phyloP scores from a whole-genome alignment of 176 grass and related monocot species.

The Leersia perrieri region DNA sequence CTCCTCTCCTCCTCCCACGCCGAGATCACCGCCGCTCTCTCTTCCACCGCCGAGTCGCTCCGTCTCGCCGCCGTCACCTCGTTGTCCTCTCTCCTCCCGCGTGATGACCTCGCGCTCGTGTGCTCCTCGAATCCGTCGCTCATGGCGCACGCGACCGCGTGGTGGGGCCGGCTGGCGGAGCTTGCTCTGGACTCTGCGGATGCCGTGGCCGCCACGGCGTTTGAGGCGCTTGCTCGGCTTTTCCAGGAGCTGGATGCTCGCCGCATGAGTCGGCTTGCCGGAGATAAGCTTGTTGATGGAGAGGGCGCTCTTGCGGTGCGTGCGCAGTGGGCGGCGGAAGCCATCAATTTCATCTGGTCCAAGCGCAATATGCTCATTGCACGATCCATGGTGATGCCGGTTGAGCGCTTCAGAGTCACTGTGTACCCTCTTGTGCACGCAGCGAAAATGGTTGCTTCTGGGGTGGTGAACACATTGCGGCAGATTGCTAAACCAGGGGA shows the following conservation, averaged over 20 bases:
- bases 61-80: slow-evolving; percentile 69
- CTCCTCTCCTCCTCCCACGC: slow-evolving; percentile 80
- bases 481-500: slow-evolving; percentile 69
- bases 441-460: slow-evolving; percentile 83
- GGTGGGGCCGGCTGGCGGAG: slow-evolving; percentile 77
- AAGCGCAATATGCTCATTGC: slow-evolving; percentile 78
- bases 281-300: slow-evolving; percentile 91
- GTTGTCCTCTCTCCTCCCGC: slow-evolving; percentile 69
- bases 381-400: slow-evolving; percentile 80
- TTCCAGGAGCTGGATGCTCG: slow-evolving; percentile 93
- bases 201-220: slow-evolving; percentile 66
- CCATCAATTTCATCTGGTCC: slow-evolving; percentile 78
- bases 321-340: slow-evolving; percentile 76
- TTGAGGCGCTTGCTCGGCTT: slow-evolving; percentile 74
- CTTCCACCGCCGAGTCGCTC: slow-evolving; percentile 61
- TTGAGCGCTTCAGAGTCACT: slow-evolving; percentile 79
- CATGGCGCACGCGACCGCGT: slow-evolving; percentile 70
- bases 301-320: slow-evolving; percentile 84
- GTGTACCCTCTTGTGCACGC: slow-evolving; percentile 87
- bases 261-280: slow-evolving; percentile 87
- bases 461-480: slow-evolving; percentile 55
- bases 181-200: slow-evolving; percentile 71
- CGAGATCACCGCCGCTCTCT: slow-evolving; percentile 56
- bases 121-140: slow-evolving; percentile 76
- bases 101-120: slow-evolving; percentile 79